Evolutionary conservation across 139 green algal species (phyloP).

Genomic region (Auxenochlorella protothecoides): DNA sequence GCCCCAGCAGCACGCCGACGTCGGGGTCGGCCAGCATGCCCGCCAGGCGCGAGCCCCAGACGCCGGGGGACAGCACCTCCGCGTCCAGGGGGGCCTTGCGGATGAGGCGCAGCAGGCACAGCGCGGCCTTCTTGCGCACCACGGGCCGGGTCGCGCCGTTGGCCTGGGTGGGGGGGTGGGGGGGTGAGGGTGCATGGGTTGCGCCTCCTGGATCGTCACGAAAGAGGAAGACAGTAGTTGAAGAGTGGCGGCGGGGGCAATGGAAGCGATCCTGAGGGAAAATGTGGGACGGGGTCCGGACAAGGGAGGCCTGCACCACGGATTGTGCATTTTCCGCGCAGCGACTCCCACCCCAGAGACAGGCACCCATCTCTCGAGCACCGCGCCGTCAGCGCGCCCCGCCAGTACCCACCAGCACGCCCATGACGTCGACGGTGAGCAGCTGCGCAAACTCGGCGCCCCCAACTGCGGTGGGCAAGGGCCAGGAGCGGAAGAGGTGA

Average conservation of each 20-base stretch:
- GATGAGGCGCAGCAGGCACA: constrained; percentile 88
- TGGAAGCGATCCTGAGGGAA: too few relatives aligned
- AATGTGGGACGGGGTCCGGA: too few relatives aligned
- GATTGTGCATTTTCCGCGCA: too few relatives aligned
- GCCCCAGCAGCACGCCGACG: constrained; percentile 73
- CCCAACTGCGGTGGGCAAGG: constrained; percentile 59
- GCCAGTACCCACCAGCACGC: constrained; percentile 58
- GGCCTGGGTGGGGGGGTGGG: constrained; percentile 13
- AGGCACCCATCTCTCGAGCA: too few relatives aligned
- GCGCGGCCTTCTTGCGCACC: constrained; percentile 93
- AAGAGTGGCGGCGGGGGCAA: too few relatives aligned
- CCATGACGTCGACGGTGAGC: constrained; percentile 82
- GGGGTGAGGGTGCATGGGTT: too few relatives aligned
- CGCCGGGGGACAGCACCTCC: constrained; percentile 51
- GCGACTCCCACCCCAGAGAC: too few relatives aligned
- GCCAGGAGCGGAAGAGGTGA: background rate
- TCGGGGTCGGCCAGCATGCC: constrained; percentile 85
- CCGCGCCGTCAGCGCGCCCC: too few relatives aligned
- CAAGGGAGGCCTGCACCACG: too few relatives aligned
- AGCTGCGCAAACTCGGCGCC: constrained; percentile 91
- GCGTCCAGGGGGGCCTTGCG: constrained; percentile 73
- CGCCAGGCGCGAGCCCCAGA: constrained; percentile 31
- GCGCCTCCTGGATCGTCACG: too few relatives aligned
- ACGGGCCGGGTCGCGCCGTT: constrained; percentile 65
- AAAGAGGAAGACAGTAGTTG: too few relatives aligned